Conservation (phyloP, 75 land plant species). For the Picea sitchensis region DNA sequence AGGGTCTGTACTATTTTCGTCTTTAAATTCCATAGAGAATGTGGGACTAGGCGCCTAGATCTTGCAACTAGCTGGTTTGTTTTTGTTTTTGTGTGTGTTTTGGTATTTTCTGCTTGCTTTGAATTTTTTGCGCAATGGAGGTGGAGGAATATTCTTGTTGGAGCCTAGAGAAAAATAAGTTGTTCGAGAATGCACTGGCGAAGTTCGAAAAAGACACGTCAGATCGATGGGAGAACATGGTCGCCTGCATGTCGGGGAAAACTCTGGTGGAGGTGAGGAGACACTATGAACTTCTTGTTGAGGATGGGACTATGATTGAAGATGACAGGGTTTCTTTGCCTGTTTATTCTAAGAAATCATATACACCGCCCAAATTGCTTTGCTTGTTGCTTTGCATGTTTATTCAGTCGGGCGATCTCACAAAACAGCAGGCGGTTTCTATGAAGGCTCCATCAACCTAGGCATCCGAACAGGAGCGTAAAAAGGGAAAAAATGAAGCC, state of each 20-base stretch:
- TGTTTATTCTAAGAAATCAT: slow-evolving; percentile 10
- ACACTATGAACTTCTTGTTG: slow-evolving; percentile 44
- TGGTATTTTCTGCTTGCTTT: background rate
- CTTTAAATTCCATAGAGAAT: too few species aligned
- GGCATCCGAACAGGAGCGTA: slow-evolving; percentile 49
- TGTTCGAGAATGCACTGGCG: slow-evolving; percentile 70
- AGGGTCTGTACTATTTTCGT: too few species aligned
- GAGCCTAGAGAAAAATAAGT: slow-evolving; percentile 60
- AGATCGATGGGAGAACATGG: slow-evolving; percentile 65
- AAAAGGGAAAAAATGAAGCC: slow-evolving; percentile 32
- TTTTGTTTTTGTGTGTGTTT: too few species aligned
- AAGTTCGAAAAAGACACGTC: slow-evolving; percentile 43
- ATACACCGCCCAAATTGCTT: background rate
- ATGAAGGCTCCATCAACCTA: background rate
- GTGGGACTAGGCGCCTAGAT: too few species aligned
- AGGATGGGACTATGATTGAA: slow-evolving; percentile 35
- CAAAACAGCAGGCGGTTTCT: background rate
- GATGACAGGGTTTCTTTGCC: slow-evolving; percentile 36
- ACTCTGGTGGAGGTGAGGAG: slow-evolving; percentile 49
- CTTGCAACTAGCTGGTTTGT: too few species aligned
- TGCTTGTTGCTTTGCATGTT: background rate
- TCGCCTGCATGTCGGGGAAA: slow-evolving; percentile 65
- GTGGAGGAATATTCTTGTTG: slow-evolving; percentile 19
- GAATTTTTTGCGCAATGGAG: background rate
- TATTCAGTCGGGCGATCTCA: background rate